phyloP scores from a whole-genome alignment of 352 stramenopile species.

The Globisporangium heterothallicum region DNA sequence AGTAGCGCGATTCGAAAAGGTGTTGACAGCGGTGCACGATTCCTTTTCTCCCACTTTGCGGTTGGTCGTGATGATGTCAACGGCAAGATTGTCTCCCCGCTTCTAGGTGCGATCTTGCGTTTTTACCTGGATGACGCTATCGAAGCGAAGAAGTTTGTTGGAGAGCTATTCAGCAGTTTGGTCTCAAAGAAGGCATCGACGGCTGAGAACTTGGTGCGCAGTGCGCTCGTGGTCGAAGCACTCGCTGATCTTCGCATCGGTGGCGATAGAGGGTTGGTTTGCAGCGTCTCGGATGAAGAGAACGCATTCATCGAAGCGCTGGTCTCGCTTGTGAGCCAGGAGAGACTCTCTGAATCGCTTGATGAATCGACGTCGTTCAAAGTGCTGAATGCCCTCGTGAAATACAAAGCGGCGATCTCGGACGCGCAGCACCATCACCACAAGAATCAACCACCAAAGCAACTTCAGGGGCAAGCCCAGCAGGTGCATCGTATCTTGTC shows the following conservation, averaged over 20 bases:
- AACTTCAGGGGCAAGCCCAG: constrained; percentile 1
- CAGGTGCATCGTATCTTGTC: constrained; percentile 6
- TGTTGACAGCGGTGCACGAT: constrained; percentile 6
- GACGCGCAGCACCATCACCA: constrained; percentile 9
- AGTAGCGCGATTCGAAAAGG: neutral
- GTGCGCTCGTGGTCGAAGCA: constrained; percentile 31
- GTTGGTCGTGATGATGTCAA: neutral
- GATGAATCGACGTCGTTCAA: constrained; percentile 29
- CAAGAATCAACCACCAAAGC: constrained; percentile 11
- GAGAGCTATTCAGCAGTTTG: constrained; percentile 21
- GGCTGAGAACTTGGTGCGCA: constrained; percentile 15
- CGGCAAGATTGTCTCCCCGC: neutral
- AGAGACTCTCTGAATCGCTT: constrained; percentile 15
- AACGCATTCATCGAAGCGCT: constrained; percentile 27
- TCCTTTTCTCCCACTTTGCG: constrained; percentile 9
- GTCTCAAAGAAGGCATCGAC: neutral
- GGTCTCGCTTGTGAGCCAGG: constrained; percentile 15
- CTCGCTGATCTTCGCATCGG: constrained; percentile 18
- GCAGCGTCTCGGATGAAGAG: constrained; percentile 17
- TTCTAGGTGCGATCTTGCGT: constrained; percentile 28
- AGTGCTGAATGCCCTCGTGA: constrained; percentile 43
- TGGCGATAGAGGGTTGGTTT: constrained; percentile 2
- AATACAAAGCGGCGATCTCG: constrained; percentile 34
- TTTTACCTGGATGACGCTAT: constrained; percentile 20
- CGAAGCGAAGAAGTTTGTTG: constrained; percentile 21